Percentiles rank a stretch among this genome's conserved stretches.
These are phyloP conservation scores for Leccinum disarticulatum DNA, from an alignment of 768 basidiomycete species.

Conservation along the genomic window DNA sequence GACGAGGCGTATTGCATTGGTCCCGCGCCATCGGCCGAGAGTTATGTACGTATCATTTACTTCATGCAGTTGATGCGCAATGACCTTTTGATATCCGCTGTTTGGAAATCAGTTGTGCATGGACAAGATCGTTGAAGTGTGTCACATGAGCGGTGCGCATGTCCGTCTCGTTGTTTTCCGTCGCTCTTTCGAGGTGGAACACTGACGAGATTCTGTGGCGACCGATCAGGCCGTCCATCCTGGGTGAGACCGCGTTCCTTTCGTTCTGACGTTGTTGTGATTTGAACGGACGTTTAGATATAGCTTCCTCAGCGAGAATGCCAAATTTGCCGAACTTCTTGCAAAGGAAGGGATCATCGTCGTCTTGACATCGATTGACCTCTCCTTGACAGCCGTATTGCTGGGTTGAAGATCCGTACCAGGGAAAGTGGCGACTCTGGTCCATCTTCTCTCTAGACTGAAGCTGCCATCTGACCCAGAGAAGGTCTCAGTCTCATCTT, in stretches of 20 bases:
- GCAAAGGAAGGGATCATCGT: slow-evolving; percentile 64
- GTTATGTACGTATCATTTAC: slow-evolving; percentile 63
- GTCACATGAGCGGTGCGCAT: slow-evolving; percentile 80
- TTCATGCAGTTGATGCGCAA: not conserved
- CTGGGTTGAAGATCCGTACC: slow-evolving; percentile 54
- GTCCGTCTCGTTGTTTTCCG: slow-evolving; percentile 37
- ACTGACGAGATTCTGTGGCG: not conserved
- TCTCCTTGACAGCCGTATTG: slow-evolving; percentile 39
- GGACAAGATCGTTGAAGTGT: slow-evolving; percentile 87
- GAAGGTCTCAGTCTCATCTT: slow-evolving; percentile 60
- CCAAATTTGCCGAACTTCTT: slow-evolving; percentile 72
- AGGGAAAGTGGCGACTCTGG: slow-evolving; percentile 42
- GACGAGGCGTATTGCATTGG: slow-evolving; percentile 94
- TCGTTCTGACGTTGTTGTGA: not conserved
- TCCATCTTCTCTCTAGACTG: slow-evolving; percentile 40
- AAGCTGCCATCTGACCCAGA: slow-evolving; percentile 58
- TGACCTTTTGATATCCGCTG: slow-evolving; percentile 3
- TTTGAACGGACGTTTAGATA: slow-evolving; percentile 45
- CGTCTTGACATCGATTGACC: not conserved
- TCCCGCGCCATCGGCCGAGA: slow-evolving; percentile 84
- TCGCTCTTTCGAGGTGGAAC: not conserved
- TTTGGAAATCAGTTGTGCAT: slow-evolving; percentile 61
- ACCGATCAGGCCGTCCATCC: slow-evolving; percentile 80
- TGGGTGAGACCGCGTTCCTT: slow-evolving; percentile 49
- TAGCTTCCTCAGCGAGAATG: slow-evolving; percentile 92